Evolutionary conservation across 1,284 basidiomycete species (phyloP).

Genomic region (Pseudozyma sp.): DNA sequence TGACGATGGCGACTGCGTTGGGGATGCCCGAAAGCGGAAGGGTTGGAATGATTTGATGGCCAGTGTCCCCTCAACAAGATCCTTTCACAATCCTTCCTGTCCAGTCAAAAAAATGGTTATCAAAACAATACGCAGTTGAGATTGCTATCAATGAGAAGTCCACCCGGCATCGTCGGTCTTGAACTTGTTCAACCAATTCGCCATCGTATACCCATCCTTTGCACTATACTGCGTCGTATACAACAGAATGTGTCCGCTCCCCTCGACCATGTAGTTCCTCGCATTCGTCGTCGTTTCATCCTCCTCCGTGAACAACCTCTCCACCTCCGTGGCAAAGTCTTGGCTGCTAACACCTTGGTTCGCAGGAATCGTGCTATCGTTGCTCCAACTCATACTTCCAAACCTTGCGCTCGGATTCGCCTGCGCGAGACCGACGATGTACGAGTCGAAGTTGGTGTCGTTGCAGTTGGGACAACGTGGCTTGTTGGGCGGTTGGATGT

Average conservation of each 20-base stretch:
- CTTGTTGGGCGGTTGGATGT: constrained; percentile 26
- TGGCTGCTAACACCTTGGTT: constrained; percentile 24
- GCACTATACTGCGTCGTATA: constrained; percentile 28
- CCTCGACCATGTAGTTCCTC: constrained; percentile 24
- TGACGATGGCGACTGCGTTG: constrained; percentile 11
- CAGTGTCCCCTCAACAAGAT: too few species aligned
- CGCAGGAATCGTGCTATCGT: constrained; percentile 29
- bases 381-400: constrained; percentile 27
- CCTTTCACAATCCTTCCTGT: too few species aligned
- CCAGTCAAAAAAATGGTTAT: too few species aligned
- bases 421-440: constrained; percentile 33
- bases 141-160: constrained; percentile 24
- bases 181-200: constrained; percentile 36
- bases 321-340: constrained; percentile 15
- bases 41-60: constrained; percentile 8
- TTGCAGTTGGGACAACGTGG: constrained; percentile 30
- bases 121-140: background rate
- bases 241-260: constrained; percentile 19
- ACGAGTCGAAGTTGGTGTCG: constrained; percentile 31
- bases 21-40: constrained; percentile 26
- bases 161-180: constrained; percentile 29
- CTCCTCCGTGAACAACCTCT: constrained; percentile 16
- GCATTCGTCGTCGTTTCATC: constrained; percentile 22
- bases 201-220: constrained; percentile 20
- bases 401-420: constrained; percentile 28